Percentiles rank a stretch among this genome's conserved stretches.
These are phyloP conservation scores for Penicillium thymicola DNA, from an alignment of 2,329 filamentous ascomycete species.

Conservation along the genomic window DNA sequence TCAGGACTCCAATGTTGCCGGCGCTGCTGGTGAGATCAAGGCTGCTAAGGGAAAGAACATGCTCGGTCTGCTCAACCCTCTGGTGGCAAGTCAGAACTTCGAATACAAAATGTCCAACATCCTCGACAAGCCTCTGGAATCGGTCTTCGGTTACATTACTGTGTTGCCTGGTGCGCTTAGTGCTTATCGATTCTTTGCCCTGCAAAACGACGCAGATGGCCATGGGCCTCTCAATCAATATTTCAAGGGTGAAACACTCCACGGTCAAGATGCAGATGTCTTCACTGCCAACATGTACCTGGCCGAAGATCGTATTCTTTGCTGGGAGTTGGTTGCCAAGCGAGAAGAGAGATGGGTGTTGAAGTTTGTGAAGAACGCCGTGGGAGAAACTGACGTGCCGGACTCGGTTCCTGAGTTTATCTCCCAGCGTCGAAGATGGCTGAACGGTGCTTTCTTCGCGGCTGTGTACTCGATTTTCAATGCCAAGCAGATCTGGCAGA, in stretches of 20 bases:
- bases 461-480: slow-evolving; percentile 96
- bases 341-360: slow-evolving; percentile 92
- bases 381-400: slow-evolving; percentile 95
- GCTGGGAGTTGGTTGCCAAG: slow-evolving; percentile 96
- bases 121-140: slow-evolving; percentile 93
- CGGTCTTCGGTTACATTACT: slow-evolving; percentile 96
- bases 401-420: slow-evolving; percentile 95
- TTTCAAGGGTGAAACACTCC: slow-evolving; percentile 97
- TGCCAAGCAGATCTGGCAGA: slow-evolving; percentile 87
- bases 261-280: slow-evolving; percentile 92
- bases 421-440: slow-evolving; percentile 91
- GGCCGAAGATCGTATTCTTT: slow-evolving; percentile 96
- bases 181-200: slow-evolving; percentile 90
- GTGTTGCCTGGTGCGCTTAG: slow-evolving; percentile 92
- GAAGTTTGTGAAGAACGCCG: slow-evolving; percentile 96
- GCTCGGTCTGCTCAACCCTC: slow-evolving; percentile 79
- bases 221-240: slow-evolving; percentile 96
- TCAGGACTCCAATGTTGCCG: slow-evolving; percentile 93
- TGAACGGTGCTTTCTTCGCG: slow-evolving; percentile 98
- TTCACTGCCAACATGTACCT: slow-evolving; percentile 99
- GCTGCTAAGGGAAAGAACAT: slow-evolving; percentile 89
- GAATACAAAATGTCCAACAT: slow-evolving; percentile 99
- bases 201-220: slow-evolving; percentile 95
- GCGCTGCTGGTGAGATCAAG: slow-evolving; percentile 95
- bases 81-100: slow-evolving; percentile 97